Percentiles rank a stretch among this genome's conserved stretches.
These are phyloP conservation scores for Botryotinia convoluta DNA, from an alignment of 2,329 filamentous ascomycete species.

Conservation along the genomic window DNA sequence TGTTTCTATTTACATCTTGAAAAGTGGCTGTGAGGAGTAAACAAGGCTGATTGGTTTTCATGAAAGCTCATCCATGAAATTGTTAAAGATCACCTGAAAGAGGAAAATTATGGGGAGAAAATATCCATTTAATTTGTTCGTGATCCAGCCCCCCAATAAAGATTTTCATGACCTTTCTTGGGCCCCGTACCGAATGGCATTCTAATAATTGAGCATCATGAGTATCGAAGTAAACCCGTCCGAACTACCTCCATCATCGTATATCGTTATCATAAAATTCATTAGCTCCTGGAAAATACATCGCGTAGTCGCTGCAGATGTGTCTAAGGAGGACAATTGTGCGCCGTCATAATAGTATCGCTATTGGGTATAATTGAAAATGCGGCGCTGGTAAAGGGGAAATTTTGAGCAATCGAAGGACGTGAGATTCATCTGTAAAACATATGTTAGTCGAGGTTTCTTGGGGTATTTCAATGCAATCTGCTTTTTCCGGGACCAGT, in stretches of 20 bases:
- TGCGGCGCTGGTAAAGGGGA: not conserved
- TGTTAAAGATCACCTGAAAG: not conserved
- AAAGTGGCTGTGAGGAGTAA: conserved; percentile 10
- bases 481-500: not conserved
- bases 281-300: not conserved
- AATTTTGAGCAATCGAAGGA: not conserved
- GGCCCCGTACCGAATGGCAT: not conserved
- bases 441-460: not conserved
- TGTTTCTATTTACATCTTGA: conserved; percentile 13
- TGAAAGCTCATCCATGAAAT: not conserved
- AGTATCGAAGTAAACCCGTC: not conserved
- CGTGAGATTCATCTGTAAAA: not conserved
- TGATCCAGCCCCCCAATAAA: not conserved
- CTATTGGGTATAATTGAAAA: not conserved
- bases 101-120: not conserved
- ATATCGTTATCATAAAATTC: not conserved
- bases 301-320: not conserved
- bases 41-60: conserved; percentile 4
- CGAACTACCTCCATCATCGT: not conserved
- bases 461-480: too few relatives aligned
- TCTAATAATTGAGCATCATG: not conserved
- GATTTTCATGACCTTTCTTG: not conserved
- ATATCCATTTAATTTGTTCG: not conserved
- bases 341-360: not conserved
- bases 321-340: not conserved